Evolutionary conservation across 2,329 filamentous ascomycete species (phyloP).

Genomic region (Pseudogymnoascus sp.): DNA sequence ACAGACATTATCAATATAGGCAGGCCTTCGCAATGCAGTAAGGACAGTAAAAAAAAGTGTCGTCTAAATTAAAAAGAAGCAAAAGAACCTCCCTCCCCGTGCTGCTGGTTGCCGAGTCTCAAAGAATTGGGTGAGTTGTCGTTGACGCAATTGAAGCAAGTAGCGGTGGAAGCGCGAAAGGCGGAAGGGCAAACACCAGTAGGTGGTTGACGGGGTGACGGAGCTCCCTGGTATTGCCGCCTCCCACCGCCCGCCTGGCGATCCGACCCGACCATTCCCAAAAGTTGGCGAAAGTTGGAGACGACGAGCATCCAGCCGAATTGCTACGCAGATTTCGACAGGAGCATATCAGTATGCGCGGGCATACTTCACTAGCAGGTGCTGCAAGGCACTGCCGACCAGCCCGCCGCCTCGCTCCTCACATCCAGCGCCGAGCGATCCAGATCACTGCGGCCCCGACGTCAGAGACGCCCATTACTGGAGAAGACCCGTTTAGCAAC

Average conservation of each 20-base stretch:
- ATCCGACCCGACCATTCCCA: constrained; percentile 3
- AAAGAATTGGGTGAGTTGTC: background rate
- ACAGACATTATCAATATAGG: constrained; percentile 48
- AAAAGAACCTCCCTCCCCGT: constrained; percentile 10
- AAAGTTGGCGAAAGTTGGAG: constrained; percentile 7
- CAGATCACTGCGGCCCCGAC: constrained; percentile 57
- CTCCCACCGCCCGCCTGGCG: background rate
- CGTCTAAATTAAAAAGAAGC: background rate
- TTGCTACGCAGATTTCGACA: constrained; percentile 1
- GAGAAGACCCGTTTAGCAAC: constrained; percentile 50
- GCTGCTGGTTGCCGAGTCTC: background rate
- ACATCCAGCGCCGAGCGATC: constrained; percentile 44
- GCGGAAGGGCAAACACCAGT: background rate
- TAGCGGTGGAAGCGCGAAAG: constrained; percentile 6
- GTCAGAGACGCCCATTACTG: constrained; percentile 44
- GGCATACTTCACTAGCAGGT: constrained; percentile 35
- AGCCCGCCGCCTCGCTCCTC: constrained; percentile 27
- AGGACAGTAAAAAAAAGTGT: background rate
- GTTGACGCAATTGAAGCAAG: constrained; percentile 7
- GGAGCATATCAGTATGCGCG: constrained; percentile 33
- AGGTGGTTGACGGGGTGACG: constrained; percentile 1
- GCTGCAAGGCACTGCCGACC: constrained; percentile 27
- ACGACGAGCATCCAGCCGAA: background rate
- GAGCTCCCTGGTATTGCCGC: background rate
- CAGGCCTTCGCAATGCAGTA: constrained; percentile 2